phyloP scores from a whole-genome alignment of 2,329 filamentous ascomycete genomes.

The Neocatenulostroma microsporum region DNA sequence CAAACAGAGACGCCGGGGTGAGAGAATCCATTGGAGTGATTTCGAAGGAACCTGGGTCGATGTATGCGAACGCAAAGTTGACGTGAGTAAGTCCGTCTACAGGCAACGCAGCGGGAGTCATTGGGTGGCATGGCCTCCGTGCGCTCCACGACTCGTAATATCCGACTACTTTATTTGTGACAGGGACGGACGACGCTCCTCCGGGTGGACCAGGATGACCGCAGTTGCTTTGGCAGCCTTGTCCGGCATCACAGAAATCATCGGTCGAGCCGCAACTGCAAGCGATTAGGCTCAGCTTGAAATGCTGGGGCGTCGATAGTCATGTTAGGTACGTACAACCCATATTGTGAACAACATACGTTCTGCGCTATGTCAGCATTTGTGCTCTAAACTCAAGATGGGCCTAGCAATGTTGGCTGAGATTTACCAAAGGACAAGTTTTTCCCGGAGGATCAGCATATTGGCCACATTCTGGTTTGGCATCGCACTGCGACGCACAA shows the following conservation, averaged over 20 bases:
- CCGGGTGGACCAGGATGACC: too few species aligned
- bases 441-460: conserved; percentile 7
- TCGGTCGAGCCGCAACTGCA: conserved; percentile 12
- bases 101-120: too few species aligned
- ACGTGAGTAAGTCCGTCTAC: too few species aligned
- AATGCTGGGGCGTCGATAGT: conserved; percentile 8
- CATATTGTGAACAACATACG: conserved; percentile 19
- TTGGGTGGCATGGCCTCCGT: conserved; percentile 6
- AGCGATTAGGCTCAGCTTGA: too few species aligned
- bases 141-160: conserved; percentile 20
- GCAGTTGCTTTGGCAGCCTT: conserved; percentile 10
- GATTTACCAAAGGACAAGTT: conserved; percentile 17
- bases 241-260: conserved; percentile 12
- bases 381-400: too few species aligned
- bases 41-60: too few species aligned
- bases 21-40: too few species aligned
- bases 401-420: too few species aligned
- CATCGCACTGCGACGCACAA: conserved; percentile 12
- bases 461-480: conserved; percentile 13
- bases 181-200: background rate
- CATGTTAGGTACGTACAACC: too few species aligned
- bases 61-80: too few species aligned
- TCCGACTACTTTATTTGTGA: conserved; percentile 7
- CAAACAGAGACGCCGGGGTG: too few species aligned
- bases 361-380: too few species aligned